Conservation (phyloP, 2,329 filamentous ascomycete species). For the Colletotrichum lentis region DNA sequence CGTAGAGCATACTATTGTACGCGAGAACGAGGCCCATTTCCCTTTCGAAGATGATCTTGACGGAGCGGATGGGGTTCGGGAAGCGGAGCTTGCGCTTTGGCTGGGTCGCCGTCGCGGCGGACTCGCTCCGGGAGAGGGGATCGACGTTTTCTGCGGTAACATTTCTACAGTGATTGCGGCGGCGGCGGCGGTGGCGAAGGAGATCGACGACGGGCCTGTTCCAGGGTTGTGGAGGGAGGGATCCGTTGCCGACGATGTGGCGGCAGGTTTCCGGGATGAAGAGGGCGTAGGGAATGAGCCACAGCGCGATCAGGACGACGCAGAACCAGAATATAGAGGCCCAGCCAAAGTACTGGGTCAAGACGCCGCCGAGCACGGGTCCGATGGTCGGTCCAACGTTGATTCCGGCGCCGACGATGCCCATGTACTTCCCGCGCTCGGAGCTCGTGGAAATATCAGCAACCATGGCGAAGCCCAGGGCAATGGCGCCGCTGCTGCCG, state of each 20-base stretch:
- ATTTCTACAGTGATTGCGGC: too few relatives aligned
- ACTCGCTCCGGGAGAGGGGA: slow-evolving; percentile 40
- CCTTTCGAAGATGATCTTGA: slow-evolving; percentile 64
- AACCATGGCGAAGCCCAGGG: slow-evolving; percentile 74
- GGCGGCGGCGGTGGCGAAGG: slow-evolving; percentile 48
- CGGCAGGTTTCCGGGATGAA: slow-evolving; percentile 68
- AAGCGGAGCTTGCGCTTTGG: slow-evolving; percentile 56
- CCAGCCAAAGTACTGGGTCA: slow-evolving; percentile 72
- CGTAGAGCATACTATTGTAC: slow-evolving; percentile 63
- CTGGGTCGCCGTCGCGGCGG: slow-evolving; percentile 44
- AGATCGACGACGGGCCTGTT: slow-evolving; percentile 66
- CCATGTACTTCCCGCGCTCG: slow-evolving; percentile 78
- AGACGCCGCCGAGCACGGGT: slow-evolving; percentile 70
- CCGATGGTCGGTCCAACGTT: slow-evolving; percentile 64
- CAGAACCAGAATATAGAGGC: slow-evolving; percentile 76
- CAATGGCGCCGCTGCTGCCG: slow-evolving; percentile 74
- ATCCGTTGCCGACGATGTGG: slow-evolving; percentile 70
- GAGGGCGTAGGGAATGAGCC: slow-evolving; percentile 63
- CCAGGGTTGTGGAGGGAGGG: slow-evolving; percentile 63
- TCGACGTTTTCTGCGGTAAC: slow-evolving; percentile 33
- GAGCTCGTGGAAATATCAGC: slow-evolving; percentile 74
- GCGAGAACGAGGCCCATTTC: slow-evolving; percentile 63
- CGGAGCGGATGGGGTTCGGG: slow-evolving; percentile 65
- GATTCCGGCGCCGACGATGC: slow-evolving; percentile 66
- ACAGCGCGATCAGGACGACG: slow-evolving; percentile 60